A percentile compares a stretch with the other conserved stretches of the same genome.
Conservation (phyloP, 139 green algal species). For the Chlamydomonas schloesseri region DNA sequence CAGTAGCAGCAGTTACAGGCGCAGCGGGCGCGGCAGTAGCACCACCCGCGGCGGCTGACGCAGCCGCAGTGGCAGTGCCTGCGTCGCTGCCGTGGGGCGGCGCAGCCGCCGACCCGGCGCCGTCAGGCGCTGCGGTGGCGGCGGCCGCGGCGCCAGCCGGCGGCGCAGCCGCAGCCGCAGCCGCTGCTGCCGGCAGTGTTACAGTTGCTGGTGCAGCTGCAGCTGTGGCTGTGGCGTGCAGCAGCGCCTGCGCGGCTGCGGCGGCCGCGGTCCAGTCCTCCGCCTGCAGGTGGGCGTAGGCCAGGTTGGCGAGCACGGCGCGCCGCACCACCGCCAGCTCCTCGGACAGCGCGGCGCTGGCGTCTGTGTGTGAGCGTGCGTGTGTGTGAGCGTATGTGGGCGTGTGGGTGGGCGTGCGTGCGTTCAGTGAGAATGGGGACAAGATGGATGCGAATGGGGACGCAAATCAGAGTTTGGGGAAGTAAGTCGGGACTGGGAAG, state of each 20-base stretch:
- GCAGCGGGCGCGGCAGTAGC: neutral
- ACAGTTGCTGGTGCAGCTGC: neutral
- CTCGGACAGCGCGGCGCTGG: conserved; percentile 21
- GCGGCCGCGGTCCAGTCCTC: conserved; percentile 40
- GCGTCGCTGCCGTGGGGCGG: neutral
- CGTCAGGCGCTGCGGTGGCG: neutral
- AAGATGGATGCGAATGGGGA: too few species aligned
- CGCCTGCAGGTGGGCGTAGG: conserved; percentile 52
- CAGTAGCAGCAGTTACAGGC: neutral
- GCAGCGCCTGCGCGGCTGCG: conserved; percentile 36
- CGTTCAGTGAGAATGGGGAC: too few species aligned
- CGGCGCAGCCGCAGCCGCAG: too few species aligned
- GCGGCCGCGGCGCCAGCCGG: neutral
- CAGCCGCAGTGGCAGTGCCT: neutral
- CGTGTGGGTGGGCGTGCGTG: too few species aligned
- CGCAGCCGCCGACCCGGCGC: neutral
- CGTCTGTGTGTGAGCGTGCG: conserved; percentile 12
- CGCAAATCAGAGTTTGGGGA: too few species aligned
- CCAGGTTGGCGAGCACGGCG: conserved; percentile 54
- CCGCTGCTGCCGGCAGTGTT: too few species aligned
- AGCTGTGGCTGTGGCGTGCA: neutral
- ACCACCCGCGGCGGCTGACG: neutral
- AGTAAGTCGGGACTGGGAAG: too few species aligned
- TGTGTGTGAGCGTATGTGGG: too few species aligned
- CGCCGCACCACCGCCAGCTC: conserved; percentile 41